Evolutionary conservation across 129 eudicot genomes (phyloP).

Genomic region (Helianthus annuus): DNA sequence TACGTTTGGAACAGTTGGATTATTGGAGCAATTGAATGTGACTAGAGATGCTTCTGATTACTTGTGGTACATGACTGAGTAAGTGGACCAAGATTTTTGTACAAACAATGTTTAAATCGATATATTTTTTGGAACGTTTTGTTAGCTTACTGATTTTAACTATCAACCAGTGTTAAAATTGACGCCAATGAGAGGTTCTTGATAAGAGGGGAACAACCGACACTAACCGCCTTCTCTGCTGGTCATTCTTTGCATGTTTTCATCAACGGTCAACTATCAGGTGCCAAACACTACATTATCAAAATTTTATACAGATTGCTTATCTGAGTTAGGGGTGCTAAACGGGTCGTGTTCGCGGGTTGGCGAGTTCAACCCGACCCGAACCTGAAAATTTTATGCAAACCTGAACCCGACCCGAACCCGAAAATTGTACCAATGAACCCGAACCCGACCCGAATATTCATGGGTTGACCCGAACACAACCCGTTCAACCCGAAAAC

Average conservation of each 20-base stretch:
- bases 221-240: slow-evolving; percentile 77
- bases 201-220: slow-evolving; percentile 69
- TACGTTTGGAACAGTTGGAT: slow-evolving; percentile 64
- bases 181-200: slow-evolving; percentile 70
- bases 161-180: slow-evolving; percentile 61
- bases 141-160: not conserved
- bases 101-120: not conserved
- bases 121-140: not conserved
- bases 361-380: too few species aligned
- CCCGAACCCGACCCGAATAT: too few species aligned
- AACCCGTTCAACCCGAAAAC: too few species aligned
- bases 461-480: too few species aligned
- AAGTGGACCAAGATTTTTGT: slow-evolving; percentile 38
- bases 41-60: slow-evolving; percentile 88
- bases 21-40: slow-evolving; percentile 88
- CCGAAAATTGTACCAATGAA: too few species aligned
- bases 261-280: slow-evolving; percentile 82
- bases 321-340: too few species aligned
- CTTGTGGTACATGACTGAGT: slow-evolving; percentile 98
- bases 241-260: slow-evolving; percentile 97
- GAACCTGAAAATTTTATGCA: too few species aligned
- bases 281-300: slow-evolving; percentile 26
- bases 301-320: not conserved
- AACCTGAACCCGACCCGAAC: too few species aligned
- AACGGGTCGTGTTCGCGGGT: too few species aligned